Evolutionary conservation across 805 yeast species (phyloP).

Genomic region (Debaryomyces castellii): DNA sequence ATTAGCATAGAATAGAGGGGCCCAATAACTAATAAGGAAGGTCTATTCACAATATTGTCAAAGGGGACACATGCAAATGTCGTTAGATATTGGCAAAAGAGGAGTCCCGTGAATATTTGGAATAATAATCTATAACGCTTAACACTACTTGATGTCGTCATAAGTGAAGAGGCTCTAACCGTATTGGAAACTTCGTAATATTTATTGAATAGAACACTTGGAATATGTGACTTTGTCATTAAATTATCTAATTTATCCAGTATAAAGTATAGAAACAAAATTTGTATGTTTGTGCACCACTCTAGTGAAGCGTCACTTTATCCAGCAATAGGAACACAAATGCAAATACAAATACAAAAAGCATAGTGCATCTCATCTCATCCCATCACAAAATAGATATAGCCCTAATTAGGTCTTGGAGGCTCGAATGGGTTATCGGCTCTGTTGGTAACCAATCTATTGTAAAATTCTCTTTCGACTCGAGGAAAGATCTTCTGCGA

Average conservation of each 20-base stretch:
- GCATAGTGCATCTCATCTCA: no score
- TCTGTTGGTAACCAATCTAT: conserved; percentile 17
- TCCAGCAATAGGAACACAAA: not conserved
- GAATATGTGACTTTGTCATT: not conserved
- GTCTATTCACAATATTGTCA: conserved; percentile 32
- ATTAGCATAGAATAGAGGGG: conserved; percentile 17
- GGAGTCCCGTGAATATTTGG: conserved; percentile 17
- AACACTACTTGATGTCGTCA: conserved; percentile 6
- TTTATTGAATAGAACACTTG: not conserved
- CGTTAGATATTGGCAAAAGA: conserved; percentile 28
- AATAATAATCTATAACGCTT: conserved; percentile 9
- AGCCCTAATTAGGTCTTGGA: conserved; percentile 14
- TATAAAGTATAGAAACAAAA: no score
- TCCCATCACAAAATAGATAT: no score
- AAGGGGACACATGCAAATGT: conserved; percentile 33
- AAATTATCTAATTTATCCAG: not conserved
- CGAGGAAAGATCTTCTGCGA: conserved; percentile 52
- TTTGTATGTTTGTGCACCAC: not conserved
- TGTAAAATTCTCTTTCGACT: conserved; percentile 47
- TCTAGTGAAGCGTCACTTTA: no score
- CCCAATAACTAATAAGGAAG: conserved; percentile 21
- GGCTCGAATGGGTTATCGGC: conserved; percentile 17
- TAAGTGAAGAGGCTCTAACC: no score
- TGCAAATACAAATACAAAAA: conserved; percentile 2
- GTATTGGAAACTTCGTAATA: no score